Base-by-base conservation (phyloP, 2,329 filamentous ascomycete genomes). In the Aspergillus tubingensis region DNA sequence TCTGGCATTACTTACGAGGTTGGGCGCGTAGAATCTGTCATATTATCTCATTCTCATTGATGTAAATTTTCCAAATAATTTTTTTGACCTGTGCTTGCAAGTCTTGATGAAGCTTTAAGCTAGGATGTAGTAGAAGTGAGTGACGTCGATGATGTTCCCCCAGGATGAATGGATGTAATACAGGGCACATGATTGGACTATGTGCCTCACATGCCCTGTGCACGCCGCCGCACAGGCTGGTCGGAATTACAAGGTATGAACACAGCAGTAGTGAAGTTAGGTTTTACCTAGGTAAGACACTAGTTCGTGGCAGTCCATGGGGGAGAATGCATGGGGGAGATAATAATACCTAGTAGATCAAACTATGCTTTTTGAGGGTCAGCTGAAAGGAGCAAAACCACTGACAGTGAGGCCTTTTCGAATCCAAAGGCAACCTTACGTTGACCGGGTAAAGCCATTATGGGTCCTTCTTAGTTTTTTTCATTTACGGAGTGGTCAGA, bases 121-220 rank as follows among this genome's bases (percentile, higher is more conserved):
- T 10, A 23, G 41, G 19, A 44, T 19, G 27, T 30, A 30, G 27
- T 30, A 44, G 19, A 15, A 44, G 32, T 44, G 19, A 55, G 56
- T 36, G 49, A 58, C 55, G 54, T 64, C 63, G 63, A 65, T 61
- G 63, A 63, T 57, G 54, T 49, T 27, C 25, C 30, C 30, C 41
- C 19, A 49, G 50, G 19, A 52, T 52, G 48, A 43, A 59, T 36
- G 54, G 51, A 58, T 61, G 65, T 69, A 69, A 69, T 69, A 62
- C 60, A 19, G 19, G 19, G n/a, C 41, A 5, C 48, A 27, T 67
- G 56, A 69, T 69, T 69, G 66, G 67, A n/a, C 38, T 49, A 52
- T 38, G 32, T 43, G 47, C 57, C 63, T 68, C 66, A 67, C 67
- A 69, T 69, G 66, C 62, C 47, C 60, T 55, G 56, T 52, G 57